Conservation (phyloP, 2,329 filamentous ascomycete species). For the Pezizomycotina sp. region DNA sequence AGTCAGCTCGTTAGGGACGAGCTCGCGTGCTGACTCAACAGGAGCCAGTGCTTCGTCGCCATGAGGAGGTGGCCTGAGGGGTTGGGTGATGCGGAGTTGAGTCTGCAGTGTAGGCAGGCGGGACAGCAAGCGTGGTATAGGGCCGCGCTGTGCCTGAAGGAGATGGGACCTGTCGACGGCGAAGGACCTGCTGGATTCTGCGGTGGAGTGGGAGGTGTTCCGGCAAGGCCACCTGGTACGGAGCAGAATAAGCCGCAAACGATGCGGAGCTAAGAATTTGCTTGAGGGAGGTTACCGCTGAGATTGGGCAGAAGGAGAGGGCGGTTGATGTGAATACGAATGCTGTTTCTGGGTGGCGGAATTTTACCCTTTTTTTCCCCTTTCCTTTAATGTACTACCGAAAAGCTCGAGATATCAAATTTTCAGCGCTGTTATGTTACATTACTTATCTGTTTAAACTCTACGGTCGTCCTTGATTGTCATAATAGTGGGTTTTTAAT, state of each 20-base stretch:
- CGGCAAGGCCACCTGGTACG: slow-evolving; percentile 28
- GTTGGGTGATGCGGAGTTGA: slow-evolving; percentile 71
- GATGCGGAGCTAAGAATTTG: slow-evolving; percentile 47
- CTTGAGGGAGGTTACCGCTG: slow-evolving; percentile 44
- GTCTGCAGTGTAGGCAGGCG: slow-evolving; percentile 72
- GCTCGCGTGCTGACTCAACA: slow-evolving; percentile 64
- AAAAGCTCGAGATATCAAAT: neutral
- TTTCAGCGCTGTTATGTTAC: neutral
- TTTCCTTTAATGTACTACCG: neutral
- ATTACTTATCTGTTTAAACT: no score
- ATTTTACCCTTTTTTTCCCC: neutral
- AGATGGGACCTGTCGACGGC: slow-evolving; percentile 91
- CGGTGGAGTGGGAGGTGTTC: slow-evolving; percentile 58
- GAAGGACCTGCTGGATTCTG: slow-evolving; percentile 56
- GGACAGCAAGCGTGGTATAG: slow-evolving; percentile 94
- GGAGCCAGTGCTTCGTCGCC: slow-evolving; percentile 80
- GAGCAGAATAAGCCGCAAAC: slow-evolving; percentile 37
- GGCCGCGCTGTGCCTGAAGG: slow-evolving; percentile 62
- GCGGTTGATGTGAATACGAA: slow-evolving; percentile 4
- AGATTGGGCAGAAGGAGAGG: slow-evolving; percentile 30
- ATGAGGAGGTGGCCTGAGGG: slow-evolving; percentile 69
- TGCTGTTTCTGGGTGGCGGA: neutral
- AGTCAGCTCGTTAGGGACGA: slow-evolving; percentile 71
- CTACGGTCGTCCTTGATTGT: slow-evolving; percentile 2
- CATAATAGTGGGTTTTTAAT: slow-evolving; percentile 1